Percentiles rank a stretch among this genome's conserved stretches.
These are phyloP conservation scores for Termitomyces sp. DNA, from an alignment of 768 basidiomycete species.

Conservation along the genomic window DNA sequence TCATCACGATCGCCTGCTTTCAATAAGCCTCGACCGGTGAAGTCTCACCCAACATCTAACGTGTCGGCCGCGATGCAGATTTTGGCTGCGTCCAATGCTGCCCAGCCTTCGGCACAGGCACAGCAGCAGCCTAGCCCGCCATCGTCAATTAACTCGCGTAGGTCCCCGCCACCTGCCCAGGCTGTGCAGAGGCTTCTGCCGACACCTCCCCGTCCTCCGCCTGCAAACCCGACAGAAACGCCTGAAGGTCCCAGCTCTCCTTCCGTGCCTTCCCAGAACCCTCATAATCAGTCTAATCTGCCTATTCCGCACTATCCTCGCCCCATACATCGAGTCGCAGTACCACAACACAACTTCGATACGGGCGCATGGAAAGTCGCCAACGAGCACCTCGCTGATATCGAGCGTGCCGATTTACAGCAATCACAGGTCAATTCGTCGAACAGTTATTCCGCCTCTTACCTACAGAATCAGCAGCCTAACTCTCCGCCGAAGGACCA, in stretches of 20 bases:
- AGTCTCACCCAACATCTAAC: conserved; percentile 40
- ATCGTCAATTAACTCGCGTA: conserved; percentile 32
- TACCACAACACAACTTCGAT: conserved; percentile 19
- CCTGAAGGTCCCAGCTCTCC: conserved; percentile 28
- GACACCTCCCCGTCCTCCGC: conserved; percentile 40
- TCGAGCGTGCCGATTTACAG: conserved; percentile 66
- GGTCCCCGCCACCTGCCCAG: conserved; percentile 33
- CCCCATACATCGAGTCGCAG: no score
- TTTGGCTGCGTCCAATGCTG: conserved; percentile 12
- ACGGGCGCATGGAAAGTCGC: conserved; percentile 61
- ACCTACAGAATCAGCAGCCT: conserved; percentile 15
- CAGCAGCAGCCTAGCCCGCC: conserved; percentile 44
- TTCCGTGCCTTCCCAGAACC: no score
- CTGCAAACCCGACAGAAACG: neutral
- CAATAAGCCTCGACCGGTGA: conserved; percentile 19
- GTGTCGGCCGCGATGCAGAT: conserved; percentile 26
- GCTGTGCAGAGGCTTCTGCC: conserved; percentile 32
- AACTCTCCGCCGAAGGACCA: conserved; percentile 50
- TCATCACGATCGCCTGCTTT: conserved; percentile 45
- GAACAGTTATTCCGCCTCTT: no score
- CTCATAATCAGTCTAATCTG: no score
- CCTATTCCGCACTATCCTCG: no score
- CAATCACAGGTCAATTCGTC: conserved; percentile 38
- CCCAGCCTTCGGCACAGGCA: conserved; percentile 11
- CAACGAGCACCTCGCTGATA: conserved; percentile 63